Conservation (phyloP, 208 protist genomes). For the Crithidia sp. region DNA sequence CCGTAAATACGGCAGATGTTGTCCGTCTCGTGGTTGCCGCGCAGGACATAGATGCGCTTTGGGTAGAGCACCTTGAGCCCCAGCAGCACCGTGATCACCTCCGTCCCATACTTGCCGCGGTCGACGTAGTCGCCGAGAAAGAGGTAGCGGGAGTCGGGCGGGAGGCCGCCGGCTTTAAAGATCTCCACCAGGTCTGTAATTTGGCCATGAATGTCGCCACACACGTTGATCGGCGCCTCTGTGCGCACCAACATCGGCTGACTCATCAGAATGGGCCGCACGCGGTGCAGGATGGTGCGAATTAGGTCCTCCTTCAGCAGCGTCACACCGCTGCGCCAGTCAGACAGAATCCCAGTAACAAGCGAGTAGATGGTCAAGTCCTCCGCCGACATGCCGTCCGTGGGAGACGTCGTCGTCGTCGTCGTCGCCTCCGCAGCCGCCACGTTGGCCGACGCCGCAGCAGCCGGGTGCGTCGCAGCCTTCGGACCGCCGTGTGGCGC, state of each 20-base stretch:
- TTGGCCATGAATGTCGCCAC: slow-evolving; percentile 97
- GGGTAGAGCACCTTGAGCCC: slow-evolving; percentile 97
- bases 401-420: slow-evolving; percentile 12
- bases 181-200: slow-evolving; percentile 96
- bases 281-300: slow-evolving; percentile 51
- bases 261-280: slow-evolving; percentile 59
- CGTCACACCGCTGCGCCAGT: slow-evolving; percentile 46
- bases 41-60: slow-evolving; percentile 97
- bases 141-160: slow-evolving; percentile 93
- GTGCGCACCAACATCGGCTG: slow-evolving; percentile 84
- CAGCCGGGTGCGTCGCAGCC: background rate
- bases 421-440: background rate
- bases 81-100: slow-evolving; percentile 91
- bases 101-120: slow-evolving; percentile 96
- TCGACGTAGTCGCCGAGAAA: slow-evolving; percentile 99
- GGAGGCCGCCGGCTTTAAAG: slow-evolving; percentile 90
- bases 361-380: slow-evolving; percentile 24
- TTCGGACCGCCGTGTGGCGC: slow-evolving; percentile 6
- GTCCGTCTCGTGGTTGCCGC: slow-evolving; percentile 99
- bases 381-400: slow-evolving; percentile 18
- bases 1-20: slow-evolving; percentile 99
- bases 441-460: background rate
- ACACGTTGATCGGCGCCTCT: slow-evolving; percentile 83
- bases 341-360: slow-evolving; percentile 37
- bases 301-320: slow-evolving; percentile 63